phyloP scores from a whole-genome alignment of 345 rosid genomes.

The Citrus australasica region DNA sequence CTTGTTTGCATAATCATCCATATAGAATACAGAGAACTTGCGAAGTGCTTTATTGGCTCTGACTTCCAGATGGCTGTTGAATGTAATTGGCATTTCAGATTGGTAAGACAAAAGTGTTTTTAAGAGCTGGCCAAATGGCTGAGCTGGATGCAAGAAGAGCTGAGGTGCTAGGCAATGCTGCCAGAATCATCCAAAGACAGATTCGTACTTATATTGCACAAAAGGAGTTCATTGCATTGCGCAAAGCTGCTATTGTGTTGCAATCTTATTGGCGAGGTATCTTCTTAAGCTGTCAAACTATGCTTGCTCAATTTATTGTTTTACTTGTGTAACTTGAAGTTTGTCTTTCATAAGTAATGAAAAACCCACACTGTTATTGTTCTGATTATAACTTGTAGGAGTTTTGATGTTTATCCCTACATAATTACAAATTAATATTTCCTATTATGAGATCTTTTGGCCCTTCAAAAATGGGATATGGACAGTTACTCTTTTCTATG shows the following conservation, averaged over 20 bases:
- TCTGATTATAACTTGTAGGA: neutral
- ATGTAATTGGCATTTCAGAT: slow-evolving; percentile 50
- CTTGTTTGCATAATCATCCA: neutral
- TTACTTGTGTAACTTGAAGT: neutral
- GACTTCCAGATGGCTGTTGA: slow-evolving; percentile 10
- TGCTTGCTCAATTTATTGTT: slow-evolving; percentile 1
- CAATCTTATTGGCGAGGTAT: slow-evolving; percentile 92
- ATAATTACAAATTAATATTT: neutral
- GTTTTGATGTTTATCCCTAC: neutral
- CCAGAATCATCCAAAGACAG: slow-evolving; percentile 86
- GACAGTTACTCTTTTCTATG: slow-evolving; percentile 18
- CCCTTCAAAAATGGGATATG: neutral
- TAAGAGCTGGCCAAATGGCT: slow-evolving; percentile 99
- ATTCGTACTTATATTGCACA: slow-evolving; percentile 80
- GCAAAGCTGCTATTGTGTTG: slow-evolving; percentile 74
- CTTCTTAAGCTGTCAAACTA: slow-evolving; percentile 7
- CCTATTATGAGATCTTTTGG: neutral
- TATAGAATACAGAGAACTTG: neutral
- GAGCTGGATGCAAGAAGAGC: slow-evolving; percentile 98
- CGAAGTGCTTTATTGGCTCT: slow-evolving; percentile 1
- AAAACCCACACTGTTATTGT: neutral
- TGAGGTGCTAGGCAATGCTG: slow-evolving; percentile 97
- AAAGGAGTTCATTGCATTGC: slow-evolving; percentile 73
- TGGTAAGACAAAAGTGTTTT: slow-evolving; percentile 90
- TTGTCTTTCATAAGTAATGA: neutral